phyloP scores from a whole-genome alignment of 208 protist genomes.

The Leptomonas seymouri region DNA sequence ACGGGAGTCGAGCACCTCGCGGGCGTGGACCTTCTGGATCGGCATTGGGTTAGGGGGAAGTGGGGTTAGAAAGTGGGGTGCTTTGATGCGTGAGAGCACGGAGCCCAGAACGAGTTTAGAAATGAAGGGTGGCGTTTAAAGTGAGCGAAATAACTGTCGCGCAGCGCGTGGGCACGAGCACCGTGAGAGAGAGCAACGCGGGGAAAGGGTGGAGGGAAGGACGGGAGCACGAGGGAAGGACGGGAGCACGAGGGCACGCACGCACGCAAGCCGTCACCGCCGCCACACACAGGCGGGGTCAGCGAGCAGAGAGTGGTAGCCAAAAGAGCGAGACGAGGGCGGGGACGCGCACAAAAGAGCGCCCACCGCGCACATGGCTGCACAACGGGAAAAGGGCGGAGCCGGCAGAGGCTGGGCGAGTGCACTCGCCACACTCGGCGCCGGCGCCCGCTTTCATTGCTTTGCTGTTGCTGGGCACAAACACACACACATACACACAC shows the following conservation, averaged over 20 bases:
- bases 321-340: not conserved
- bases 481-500: not conserved
- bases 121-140: not conserved
- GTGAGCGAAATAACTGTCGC: not conserved
- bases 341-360: not conserved
- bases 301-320: no score
- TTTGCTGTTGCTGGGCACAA: not conserved
- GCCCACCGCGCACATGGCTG: not conserved
- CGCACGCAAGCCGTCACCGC: no score
- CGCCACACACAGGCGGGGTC: no score
- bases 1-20: conserved; percentile 90
- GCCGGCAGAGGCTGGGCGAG: no score
- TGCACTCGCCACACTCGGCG: no score
- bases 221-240: no score
- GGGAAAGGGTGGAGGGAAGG: no score
- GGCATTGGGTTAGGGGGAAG: conserved; percentile 40
- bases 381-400: no score
- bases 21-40: conserved; percentile 87
- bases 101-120: not conserved
- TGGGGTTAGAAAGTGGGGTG: not conserved
- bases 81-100: not conserved
- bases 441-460: no score
- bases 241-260: no score
- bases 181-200: no score
- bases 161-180: no score